Evolutionary conservation across 495 filamentous ascomycete species (phyloP), one percentile per base, ranked within the genome.

Genomic region (Aspergillus hancockii): DNA sequence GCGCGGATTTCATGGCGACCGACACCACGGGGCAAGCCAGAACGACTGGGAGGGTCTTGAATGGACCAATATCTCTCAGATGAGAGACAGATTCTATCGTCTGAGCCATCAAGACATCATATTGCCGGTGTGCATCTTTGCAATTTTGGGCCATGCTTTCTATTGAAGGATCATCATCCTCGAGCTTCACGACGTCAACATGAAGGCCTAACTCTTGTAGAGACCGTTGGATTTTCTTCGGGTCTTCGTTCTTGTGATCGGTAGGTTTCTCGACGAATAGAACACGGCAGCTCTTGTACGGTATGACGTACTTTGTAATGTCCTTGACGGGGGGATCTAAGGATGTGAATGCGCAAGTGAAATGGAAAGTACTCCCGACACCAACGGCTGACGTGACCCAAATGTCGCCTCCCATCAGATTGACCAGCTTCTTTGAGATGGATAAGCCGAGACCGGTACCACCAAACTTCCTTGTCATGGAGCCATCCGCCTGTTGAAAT

Each of bases 401-500:
- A 41, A 99, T 90, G 65, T 92, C 89, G 71, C 94, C 94, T 58
- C 94, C 91, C 94, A 99, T 99, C 55, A 99, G 80, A 67, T 93
- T 96, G 46, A 98, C 94, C 31, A 99, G 79, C 59, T 92, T 85
- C 77, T 95, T 93, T 16, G 94, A 99, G 68, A 99, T 99, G 14
- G 93, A 97, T 40, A 99, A 79, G 58, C 94, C 94, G 19, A 99
- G 83, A 56, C 94, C 94, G 28, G 94, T 99, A 62, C 94, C 94
- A 68, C 94, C 94, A 68, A 99, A 99, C 65, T 95, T 91, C 40
- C 94, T 83, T 10, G 94, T 99, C 65, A 94, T 99, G 8, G 93
- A 97, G 31, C 94, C 94, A 75, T 99, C 94, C 9, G 94, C 94
- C 77, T 99, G 94, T 67, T 97, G 95, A 85, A 99, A 99, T 10